A percentile compares a stretch with the other conserved stretches of the same genome.
phyloP scores from a whole-genome alignment of 75 land plant genomes.

The Cupressus sempervirens region DNA sequence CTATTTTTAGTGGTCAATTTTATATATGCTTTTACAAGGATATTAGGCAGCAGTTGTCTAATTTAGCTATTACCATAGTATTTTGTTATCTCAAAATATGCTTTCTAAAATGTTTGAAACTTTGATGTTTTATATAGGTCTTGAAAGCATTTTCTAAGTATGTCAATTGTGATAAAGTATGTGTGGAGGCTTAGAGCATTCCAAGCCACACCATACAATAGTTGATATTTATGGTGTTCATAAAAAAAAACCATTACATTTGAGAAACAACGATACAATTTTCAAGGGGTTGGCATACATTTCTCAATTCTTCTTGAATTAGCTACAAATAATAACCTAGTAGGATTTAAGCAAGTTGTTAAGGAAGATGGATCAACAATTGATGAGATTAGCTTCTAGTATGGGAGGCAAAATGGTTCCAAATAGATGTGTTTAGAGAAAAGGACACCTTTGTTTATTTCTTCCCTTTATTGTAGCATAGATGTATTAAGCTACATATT shows the following conservation, averaged over 20 bases:
- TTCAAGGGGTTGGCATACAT: background rate
- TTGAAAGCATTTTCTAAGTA: background rate
- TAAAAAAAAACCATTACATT: background rate
- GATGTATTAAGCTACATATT: constrained; percentile 57
- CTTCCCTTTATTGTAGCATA: constrained; percentile 67
- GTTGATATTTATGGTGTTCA: background rate
- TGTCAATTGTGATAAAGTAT: background rate
- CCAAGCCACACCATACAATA: background rate
- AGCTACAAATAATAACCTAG: constrained; percentile 67
- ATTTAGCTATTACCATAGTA: background rate
- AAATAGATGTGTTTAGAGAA: constrained; percentile 43
- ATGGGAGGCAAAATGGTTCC: constrained; percentile 40
- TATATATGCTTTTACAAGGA: background rate
- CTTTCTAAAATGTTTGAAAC: background rate
- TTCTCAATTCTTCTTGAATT: constrained; percentile 45
- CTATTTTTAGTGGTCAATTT: background rate
- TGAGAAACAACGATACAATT: background rate
- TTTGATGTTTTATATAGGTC: background rate
- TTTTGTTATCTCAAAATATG: background rate
- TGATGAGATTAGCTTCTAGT: constrained; percentile 58
- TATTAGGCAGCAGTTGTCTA: background rate
- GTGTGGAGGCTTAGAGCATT: constrained; percentile 8
- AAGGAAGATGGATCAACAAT: constrained; percentile 34
- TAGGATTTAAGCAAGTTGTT: constrained; percentile 38
- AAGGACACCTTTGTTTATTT: constrained; percentile 68